Percentiles rank a stretch among this genome's conserved stretches.
These are phyloP conservation scores for Penicillium cinerascens DNA, from an alignment of 495 filamentous ascomycete species.

Conservation along the genomic window DNA sequence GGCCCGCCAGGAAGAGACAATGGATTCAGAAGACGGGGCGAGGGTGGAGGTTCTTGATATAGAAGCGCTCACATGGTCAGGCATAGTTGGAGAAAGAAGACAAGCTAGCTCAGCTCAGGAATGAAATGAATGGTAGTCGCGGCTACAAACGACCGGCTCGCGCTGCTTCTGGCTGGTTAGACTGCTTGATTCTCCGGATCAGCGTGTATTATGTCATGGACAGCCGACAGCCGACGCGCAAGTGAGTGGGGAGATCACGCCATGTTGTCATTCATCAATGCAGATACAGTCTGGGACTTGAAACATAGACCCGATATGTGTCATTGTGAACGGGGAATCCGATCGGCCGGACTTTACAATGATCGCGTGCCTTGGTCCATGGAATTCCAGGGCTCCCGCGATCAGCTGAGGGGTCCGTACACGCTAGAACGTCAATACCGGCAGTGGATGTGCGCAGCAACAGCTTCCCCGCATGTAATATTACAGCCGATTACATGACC, in stretches of 20 bases:
- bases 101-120: not conserved
- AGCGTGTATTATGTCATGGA: constrained; percentile 21
- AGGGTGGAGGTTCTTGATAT: constrained; percentile 10
- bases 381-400: not conserved
- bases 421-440: not conserved
- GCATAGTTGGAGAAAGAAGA: constrained; percentile 9
- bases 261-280: not conserved
- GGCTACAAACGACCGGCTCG: not conserved
- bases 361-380: no score
- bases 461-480: constrained; percentile 19
- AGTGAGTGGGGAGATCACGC: constrained; percentile 14
- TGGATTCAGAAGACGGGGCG: constrained; percentile 13
- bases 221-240: constrained; percentile 20
- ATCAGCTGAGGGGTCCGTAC: not conserved
- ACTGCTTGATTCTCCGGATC: constrained; percentile 13
- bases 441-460: not conserved
- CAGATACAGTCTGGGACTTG: not conserved
- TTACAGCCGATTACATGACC: constrained; percentile 7
- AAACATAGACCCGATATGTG: not conserved
- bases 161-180: constrained; percentile 7
- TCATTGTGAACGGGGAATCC: not conserved
- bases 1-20: constrained; percentile 6
- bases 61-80: constrained; percentile 8
- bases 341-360: not conserved
- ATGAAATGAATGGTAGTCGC: not conserved